phyloP scores from a whole-genome alignment of 305 asterid genomes.

The Solanum hybrid region DNA sequence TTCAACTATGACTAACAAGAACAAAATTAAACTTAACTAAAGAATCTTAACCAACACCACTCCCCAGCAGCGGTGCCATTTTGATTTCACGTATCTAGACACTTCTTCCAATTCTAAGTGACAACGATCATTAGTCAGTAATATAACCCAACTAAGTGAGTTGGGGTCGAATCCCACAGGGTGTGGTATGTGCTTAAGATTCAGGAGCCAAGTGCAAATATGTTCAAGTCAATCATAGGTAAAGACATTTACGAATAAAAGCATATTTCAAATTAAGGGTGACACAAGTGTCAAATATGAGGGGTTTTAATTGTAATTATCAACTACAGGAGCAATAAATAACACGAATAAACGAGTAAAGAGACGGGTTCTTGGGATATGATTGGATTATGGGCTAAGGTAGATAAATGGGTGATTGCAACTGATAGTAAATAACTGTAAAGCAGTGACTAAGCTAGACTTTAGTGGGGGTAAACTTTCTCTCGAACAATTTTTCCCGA shows the following conservation, averaged over 20 bases:
- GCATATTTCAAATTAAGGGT: background rate
- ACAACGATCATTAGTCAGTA: background rate
- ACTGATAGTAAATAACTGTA: no score
- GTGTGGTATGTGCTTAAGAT: background rate
- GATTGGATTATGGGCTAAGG: no score
- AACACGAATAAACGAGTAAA: background rate
- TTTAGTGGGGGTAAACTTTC: no score
- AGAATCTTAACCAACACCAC: background rate
- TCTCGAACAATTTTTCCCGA: no score
- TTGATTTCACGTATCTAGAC: background rate
- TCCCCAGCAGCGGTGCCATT: background rate
- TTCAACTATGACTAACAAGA: no score
- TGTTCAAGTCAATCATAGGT: background rate
- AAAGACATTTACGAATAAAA: no score
- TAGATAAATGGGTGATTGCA: no score
- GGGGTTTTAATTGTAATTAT: background rate
- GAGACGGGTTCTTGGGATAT: no score
- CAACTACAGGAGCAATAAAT: background rate
- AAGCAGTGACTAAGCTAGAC: no score
- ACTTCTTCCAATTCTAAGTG: background rate
- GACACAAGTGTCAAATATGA: background rate
- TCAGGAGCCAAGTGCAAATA: background rate
- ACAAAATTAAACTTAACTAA: no score
- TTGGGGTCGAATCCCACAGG: no score
- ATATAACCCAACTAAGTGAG: background rate